Percentiles rank a stretch among this genome's conserved stretches.
Evolutionary conservation across 306 rosid genomes (phyloP).

Genomic region (Potentilla sterilis): DNA sequence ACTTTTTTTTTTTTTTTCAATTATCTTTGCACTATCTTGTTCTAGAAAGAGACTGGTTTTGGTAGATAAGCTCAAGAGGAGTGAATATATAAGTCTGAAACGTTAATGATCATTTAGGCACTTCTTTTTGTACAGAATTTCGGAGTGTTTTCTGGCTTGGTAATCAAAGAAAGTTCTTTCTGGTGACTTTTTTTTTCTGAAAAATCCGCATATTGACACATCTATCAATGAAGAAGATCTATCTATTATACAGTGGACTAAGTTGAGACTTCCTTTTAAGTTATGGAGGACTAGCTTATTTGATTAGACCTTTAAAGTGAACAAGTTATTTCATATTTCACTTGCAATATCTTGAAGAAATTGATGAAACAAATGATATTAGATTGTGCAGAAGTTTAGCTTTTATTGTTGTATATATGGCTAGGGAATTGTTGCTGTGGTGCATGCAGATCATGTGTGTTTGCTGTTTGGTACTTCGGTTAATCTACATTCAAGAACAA

Average conservation of each 20-base stretch:
- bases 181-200: neutral
- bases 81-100: slow-evolving; percentile 2
- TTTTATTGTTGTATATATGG: neutral
- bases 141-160: slow-evolving; percentile 12
- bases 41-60: neutral
- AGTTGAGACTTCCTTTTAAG: neutral
- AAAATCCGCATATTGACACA: slow-evolving; percentile 17
- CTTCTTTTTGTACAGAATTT: slow-evolving; percentile 6
- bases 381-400: neutral
- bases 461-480: neutral
- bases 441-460: neutral
- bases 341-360: neutral
- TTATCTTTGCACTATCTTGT: neutral
- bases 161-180: neutral
- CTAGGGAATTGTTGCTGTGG: neutral
- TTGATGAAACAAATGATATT: neutral
- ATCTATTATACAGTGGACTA: neutral
- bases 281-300: neutral
- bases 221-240: slow-evolving; percentile 21
- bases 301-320: neutral
- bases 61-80: neutral
- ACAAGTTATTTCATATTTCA: neutral
- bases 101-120: neutral
- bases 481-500: neutral
- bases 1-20: neutral